These are phyloP conservation scores for Sarcodon sp. DNA, from an alignment of 768 basidiomycete species.

Conservation along the genomic window DNA sequence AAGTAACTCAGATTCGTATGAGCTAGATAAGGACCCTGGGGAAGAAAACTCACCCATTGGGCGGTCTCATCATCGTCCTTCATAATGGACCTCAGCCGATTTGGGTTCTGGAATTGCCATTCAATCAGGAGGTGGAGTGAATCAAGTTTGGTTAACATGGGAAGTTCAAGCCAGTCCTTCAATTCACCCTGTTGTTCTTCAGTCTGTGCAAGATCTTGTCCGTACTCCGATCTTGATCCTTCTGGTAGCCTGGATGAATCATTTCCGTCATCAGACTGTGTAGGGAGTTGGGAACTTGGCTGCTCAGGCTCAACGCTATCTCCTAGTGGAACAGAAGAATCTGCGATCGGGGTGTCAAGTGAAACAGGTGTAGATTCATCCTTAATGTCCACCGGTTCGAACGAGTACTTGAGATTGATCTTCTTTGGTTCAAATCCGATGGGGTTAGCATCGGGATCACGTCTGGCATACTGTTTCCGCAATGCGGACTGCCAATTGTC, in stretches of 20 bases:
- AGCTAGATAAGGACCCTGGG: background rate
- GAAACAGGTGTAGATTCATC: no score
- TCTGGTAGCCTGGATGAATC: background rate
- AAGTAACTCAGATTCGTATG: background rate
- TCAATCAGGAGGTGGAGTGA: conserved; percentile 62
- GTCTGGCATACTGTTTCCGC: conserved; percentile 65
- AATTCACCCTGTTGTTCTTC: conserved; percentile 22
- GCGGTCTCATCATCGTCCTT: conserved; percentile 68
- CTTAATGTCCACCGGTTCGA: conserved; percentile 9
- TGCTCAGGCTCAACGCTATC: background rate
- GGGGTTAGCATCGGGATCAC: conserved; percentile 58
- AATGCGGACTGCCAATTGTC: conserved; percentile 73
- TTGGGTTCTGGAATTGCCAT: conserved; percentile 81
- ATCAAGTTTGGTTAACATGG: conserved; percentile 62
- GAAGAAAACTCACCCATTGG: conserved; percentile 47
- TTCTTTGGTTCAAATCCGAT: conserved; percentile 46
- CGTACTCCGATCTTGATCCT: conserved; percentile 2
- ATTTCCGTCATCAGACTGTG: background rate
- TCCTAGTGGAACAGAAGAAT: background rate
- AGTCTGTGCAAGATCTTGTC: background rate
- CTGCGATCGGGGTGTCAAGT: conserved; percentile 2
- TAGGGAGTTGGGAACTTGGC: background rate
- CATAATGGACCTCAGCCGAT: conserved; percentile 58
- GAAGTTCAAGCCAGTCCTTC: conserved; percentile 58
- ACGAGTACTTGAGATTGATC: conserved; percentile 8